Percentiles rank a stretch among this genome's conserved stretches.
phyloP scores from a whole-genome alignment of 768 basidiomycete species.

The Mycena metata region DNA sequence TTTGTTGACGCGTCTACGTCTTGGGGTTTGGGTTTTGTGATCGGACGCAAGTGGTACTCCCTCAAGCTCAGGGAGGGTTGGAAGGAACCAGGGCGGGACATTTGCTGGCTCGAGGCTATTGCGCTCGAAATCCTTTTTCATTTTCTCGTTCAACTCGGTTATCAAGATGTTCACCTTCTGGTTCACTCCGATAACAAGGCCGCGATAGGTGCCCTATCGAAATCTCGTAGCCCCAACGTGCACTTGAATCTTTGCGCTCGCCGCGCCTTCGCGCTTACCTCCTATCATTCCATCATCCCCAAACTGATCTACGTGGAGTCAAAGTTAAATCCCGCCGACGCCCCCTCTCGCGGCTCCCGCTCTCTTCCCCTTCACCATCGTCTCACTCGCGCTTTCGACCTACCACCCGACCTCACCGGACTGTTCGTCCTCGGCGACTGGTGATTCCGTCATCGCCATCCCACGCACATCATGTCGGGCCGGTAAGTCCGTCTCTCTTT shows the following conservation, averaged over 20 bases:
- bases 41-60: neutral
- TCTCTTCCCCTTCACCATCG: neutral
- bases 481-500: no score
- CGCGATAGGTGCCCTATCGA: neutral
- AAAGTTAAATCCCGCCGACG: neutral
- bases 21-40: neutral
- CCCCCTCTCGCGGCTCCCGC: neutral
- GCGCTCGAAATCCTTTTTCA: neutral
- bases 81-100: neutral
- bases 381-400: neutral
- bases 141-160: neutral
- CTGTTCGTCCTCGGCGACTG: neutral
- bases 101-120: neutral
- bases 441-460: no score
- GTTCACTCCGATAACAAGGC: neutral
- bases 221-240: neutral
- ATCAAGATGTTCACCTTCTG: neutral
- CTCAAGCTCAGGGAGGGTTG: neutral
- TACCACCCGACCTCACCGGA: neutral
- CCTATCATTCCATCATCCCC: neutral
- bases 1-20: constrained; percentile 55
- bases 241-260: neutral
- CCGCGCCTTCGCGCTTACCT: neutral
- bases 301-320: neutral
- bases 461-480: no score